A percentile compares a stretch with the other conserved stretches of the same genome.
phyloP scores from a whole-genome alignment of 768 basidiomycete species.

The Phlebiopsis flavidoalba region DNA sequence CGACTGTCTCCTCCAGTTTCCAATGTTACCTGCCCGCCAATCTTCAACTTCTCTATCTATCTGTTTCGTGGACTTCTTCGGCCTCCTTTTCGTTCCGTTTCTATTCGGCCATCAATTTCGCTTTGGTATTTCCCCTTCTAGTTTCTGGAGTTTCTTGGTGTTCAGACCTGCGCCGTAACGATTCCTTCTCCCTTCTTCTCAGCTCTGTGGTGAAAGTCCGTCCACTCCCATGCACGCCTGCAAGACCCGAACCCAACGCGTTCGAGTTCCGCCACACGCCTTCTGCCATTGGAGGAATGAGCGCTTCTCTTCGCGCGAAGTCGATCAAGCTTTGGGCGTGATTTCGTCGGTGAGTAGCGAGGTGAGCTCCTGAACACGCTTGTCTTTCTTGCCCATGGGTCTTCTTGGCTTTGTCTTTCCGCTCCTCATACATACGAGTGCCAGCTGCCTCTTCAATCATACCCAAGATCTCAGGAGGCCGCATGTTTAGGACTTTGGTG shows the following conservation, averaged over 20 bases:
- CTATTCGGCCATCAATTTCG: slow-evolving; percentile 50
- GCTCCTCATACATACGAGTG: slow-evolving; percentile 98
- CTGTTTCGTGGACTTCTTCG: slow-evolving; percentile 60
- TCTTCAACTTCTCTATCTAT: slow-evolving; percentile 85
- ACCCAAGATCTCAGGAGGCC: slow-evolving; percentile 93
- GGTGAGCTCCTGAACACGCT: slow-evolving; percentile 86
- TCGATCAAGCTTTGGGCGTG: slow-evolving; percentile 87
- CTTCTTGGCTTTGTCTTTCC: slow-evolving; percentile 93
- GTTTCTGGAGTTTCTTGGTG: slow-evolving; percentile 39
- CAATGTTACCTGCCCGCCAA: slow-evolving; percentile 92
- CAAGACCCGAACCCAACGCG: slow-evolving; percentile 66
- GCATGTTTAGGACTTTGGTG: slow-evolving; percentile 98
- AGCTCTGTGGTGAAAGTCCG: slow-evolving; percentile 48
- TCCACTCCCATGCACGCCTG: slow-evolving; percentile 93
- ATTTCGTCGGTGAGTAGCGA: slow-evolving; percentile 84
- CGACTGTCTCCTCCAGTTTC: slow-evolving; percentile 76
- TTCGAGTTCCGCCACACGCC: slow-evolving; percentile 80
- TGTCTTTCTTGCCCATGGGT: slow-evolving; percentile 98
- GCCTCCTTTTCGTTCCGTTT: slow-evolving; percentile 72
- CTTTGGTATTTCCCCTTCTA: slow-evolving; percentile 44
- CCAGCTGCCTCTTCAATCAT: slow-evolving; percentile 99
- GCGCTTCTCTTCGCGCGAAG: slow-evolving; percentile 81
- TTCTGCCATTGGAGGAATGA: slow-evolving; percentile 90
- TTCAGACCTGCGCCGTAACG: slow-evolving; percentile 42
- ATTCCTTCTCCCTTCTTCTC: slow-evolving; percentile 54